phyloP scores from a whole-genome alignment of 441 rosid species.

The Bocquillonia castaneifolia region DNA sequence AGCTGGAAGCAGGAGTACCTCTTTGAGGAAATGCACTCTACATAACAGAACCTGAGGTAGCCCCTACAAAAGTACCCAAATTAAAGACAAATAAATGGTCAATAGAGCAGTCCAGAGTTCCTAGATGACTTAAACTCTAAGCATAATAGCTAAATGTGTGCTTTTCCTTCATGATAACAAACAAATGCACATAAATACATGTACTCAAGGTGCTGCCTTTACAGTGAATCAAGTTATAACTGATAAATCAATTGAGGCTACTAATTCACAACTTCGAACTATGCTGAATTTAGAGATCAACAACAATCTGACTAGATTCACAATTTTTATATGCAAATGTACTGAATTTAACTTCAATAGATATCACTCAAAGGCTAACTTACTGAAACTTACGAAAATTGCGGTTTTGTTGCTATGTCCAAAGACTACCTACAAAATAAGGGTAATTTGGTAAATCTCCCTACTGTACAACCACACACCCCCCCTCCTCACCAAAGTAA shows the following conservation, averaged over 20 bases:
- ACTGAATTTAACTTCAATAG: background rate
- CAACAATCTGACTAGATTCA: background rate
- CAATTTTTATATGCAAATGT: background rate
- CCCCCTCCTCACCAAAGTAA: too few relatives aligned
- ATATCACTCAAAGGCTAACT: background rate
- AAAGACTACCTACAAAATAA: background rate
- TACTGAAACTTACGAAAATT: background rate
- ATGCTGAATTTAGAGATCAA: background rate
- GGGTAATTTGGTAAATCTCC: background rate
- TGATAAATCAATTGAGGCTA: background rate
- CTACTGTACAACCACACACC: background rate
- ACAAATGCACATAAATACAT: background rate
- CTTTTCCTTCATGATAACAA: background rate
- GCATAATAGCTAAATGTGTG: background rate
- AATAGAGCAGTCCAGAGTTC: background rate
- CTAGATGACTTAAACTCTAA: background rate
- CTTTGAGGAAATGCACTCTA: slow-evolving; percentile 77
- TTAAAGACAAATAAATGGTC: background rate
- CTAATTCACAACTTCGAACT: background rate
- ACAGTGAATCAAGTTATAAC: background rate
- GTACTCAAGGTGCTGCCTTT: background rate
- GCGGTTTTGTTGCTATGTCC: background rate
- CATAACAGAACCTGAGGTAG: slow-evolving; percentile 77
- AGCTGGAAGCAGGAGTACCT: slow-evolving; percentile 72
- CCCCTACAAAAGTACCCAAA: slow-evolving; percentile 53